Percentiles rank a stretch among this genome's conserved stretches.
Evolutionary conservation across 2,329 filamentous ascomycete species (phyloP).

Genomic region (Talaromyces atroroseus): DNA sequence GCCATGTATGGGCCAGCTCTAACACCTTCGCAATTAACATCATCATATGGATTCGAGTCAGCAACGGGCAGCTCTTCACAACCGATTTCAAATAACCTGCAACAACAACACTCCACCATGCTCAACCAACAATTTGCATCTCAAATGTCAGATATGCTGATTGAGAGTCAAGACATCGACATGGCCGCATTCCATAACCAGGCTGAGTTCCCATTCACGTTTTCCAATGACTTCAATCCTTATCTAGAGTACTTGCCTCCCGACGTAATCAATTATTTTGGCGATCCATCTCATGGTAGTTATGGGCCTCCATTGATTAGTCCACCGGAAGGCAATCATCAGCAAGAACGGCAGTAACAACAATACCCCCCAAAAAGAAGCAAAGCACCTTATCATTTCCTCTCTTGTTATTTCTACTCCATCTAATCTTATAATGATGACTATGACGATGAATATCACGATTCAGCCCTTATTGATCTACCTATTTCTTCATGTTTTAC

Average conservation of each 20-base stretch:
- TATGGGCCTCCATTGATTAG: slow-evolving; percentile 1
- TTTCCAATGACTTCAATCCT: slow-evolving; percentile 59
- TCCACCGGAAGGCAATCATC: neutral
- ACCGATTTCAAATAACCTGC: neutral
- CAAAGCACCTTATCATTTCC: neutral
- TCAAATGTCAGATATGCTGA: slow-evolving; percentile 51
- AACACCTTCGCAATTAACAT: neutral
- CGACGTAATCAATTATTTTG: slow-evolving; percentile 57
- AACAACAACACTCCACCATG: neutral
- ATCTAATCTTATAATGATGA: neutral
- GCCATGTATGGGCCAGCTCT: slow-evolving; percentile 3
- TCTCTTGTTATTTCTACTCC: neutral
- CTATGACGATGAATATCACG: neutral
- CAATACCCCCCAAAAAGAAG: neutral
- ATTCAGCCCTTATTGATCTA: neutral
- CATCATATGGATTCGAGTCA: slow-evolving; percentile 1
- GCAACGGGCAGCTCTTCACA: neutral
- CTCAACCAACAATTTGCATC: slow-evolving; percentile 13
- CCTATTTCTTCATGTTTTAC: too few species aligned
- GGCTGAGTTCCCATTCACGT: slow-evolving; percentile 33
- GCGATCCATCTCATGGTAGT: slow-evolving; percentile 26
- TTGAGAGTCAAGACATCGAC: slow-evolving; percentile 72
- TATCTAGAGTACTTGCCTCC: slow-evolving; percentile 70
- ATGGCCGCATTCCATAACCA: slow-evolving; percentile 55
- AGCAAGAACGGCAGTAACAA: neutral